Base-by-base conservation (phyloP, 257 asterid species). In the Rubia yunnanensis region DNA sequence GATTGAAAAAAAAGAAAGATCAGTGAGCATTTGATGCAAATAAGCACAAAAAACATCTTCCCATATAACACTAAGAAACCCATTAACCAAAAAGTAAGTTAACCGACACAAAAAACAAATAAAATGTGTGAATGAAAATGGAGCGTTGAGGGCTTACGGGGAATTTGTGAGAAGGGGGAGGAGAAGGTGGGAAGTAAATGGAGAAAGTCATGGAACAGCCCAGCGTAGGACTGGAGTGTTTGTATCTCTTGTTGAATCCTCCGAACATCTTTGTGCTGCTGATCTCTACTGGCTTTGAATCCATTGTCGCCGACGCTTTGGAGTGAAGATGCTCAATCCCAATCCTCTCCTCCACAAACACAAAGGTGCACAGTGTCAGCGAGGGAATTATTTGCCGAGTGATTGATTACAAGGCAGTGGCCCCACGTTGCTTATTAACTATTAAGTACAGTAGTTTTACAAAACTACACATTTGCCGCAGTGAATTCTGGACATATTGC, bases 141-240 rank as follows among this genome's bases (percentile, higher is more conserved):
- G 59, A 48, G 46, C 46, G 59, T 64, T 64, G 54, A 27, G 39
- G 38, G 66, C 76, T 68, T 75, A 92, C 97, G 34, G 99, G 95
- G 78, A 82, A 86, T 73, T 88, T 90, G 31, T 67, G 76, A 65
- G 96, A 81, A 69, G 92, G 58, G 24, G 96, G 72, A 73, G 89
- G 55, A 38, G 86, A 44, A 71, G 97, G 97, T 70, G 99, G 99
- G 71, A 94, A 94, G 76, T 77, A 90, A 81, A 94, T 80, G 80
- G 85, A 80, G 81, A 94, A 94, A 76, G 77, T 89, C 99, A 89
- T 88, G 41, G 92, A 88, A 72, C 99, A 94, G 54, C 94, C 94
- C 31, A 94, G 82, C 0, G 92, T 81, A 10, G 87, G 85, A 60
- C 99, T 94, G 72, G 71, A 86, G 83, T 94, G 99, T 56, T 81